phyloP scores from a whole-genome alignment of 2,329 filamentous ascomycete species.

The Periconia sp. region DNA sequence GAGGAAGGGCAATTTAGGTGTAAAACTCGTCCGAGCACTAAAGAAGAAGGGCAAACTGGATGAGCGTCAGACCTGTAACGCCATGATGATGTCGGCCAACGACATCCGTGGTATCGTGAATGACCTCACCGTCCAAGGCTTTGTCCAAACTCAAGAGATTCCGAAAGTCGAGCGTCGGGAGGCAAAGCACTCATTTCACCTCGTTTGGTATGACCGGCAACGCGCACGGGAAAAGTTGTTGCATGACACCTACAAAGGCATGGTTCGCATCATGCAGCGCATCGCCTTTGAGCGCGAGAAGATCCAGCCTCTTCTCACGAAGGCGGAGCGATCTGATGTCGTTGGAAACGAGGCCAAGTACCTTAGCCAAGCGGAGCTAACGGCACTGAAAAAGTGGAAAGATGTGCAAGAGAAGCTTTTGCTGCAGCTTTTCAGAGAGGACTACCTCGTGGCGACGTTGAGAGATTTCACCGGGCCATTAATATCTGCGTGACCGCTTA shows the following conservation, averaged over 20 bases:
- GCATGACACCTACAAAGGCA: conserved; percentile 85
- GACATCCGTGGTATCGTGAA: conserved; percentile 86
- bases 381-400: conserved; percentile 69
- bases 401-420: conserved; percentile 73
- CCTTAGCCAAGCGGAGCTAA: conserved; percentile 75
- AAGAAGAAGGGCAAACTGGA: conserved; percentile 91
- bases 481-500: conserved; percentile 18
- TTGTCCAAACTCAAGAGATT: conserved; percentile 92
- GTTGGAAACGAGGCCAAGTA: conserved; percentile 82
- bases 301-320: conserved; percentile 74
- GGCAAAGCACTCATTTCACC: conserved; percentile 83
- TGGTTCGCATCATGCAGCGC: conserved; percentile 84
- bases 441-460: conserved; percentile 83
- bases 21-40: conserved; percentile 85
- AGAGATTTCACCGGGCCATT: conserved; percentile 63
- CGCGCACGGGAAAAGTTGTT: conserved; percentile 73
- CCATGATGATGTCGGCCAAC: conserved; percentile 82
- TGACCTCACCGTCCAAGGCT: conserved; percentile 82
- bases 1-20: conserved; percentile 75
- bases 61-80: conserved; percentile 82
- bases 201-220: conserved; percentile 88
- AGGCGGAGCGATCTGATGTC: conserved; percentile 85
- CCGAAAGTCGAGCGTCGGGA: conserved; percentile 84
- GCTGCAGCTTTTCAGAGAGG: conserved; percentile 78
- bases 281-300: conserved; percentile 76